These are phyloP conservation scores for Arabis alpina DNA, from an alignment of 345 rosid genomes.

Conservation along the genomic window DNA sequence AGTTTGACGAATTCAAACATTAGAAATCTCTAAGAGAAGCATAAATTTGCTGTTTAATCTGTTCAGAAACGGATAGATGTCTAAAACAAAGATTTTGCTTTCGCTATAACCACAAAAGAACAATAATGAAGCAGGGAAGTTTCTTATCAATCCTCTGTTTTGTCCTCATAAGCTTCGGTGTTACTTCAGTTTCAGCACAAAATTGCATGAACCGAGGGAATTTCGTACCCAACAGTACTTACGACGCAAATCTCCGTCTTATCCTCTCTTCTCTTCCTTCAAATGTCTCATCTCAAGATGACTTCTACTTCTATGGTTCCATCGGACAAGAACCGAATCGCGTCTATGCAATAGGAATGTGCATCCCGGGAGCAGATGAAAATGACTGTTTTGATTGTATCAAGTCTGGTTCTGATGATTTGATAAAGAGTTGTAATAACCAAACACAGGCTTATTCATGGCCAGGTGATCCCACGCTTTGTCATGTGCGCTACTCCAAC, in stretches of 20 bases:
- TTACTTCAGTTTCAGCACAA: slow-evolving; percentile 30
- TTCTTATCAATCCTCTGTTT: slow-evolving; percentile 27
- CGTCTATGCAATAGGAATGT: slow-evolving; percentile 36
- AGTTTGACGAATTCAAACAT: slow-evolving; percentile 24
- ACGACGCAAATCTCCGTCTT: slow-evolving; percentile 36
- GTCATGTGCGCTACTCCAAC: slow-evolving; percentile 51
- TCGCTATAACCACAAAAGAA: neutral
- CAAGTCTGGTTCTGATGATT: neutral
- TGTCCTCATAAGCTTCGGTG: slow-evolving; percentile 19
- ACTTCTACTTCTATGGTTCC: slow-evolving; percentile 37
- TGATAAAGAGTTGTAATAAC: slow-evolving; percentile 29
- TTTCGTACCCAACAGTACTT: slow-evolving; percentile 38
- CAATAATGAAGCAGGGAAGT: slow-evolving; percentile 25
- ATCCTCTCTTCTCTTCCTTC: slow-evolving; percentile 39
- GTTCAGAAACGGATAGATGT: neutral
- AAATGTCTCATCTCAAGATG: slow-evolving; percentile 24
- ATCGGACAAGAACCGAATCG: slow-evolving; percentile 34
- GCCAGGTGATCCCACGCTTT: slow-evolving; percentile 34
- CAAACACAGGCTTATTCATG: slow-evolving; percentile 36
- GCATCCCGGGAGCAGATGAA: slow-evolving; percentile 37
- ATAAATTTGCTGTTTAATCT: slow-evolving; percentile 7
- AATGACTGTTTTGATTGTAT: slow-evolving; percentile 36
- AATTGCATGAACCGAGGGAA: slow-evolving; percentile 14
- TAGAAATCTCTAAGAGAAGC: neutral
- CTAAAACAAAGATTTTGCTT: neutral